Conservation (phyloP, 164 flowering plant species). For the Magnolia kwangsiensis region DNA sequence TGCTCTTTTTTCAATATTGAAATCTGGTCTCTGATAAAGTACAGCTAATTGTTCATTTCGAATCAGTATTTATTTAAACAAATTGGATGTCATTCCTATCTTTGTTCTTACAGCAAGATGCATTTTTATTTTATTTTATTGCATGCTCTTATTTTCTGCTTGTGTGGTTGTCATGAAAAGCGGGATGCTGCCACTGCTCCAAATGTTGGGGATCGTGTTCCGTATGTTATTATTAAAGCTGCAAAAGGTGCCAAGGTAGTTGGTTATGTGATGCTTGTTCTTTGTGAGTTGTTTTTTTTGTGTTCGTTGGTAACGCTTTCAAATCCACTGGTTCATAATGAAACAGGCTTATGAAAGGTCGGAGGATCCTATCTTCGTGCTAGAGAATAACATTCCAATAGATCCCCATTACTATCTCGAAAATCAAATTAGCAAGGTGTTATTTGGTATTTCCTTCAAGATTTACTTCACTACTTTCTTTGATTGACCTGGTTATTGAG, state of each 20-base stretch:
- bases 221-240: slow-evolving; percentile 94
- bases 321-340: slow-evolving; percentile 13
- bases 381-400: slow-evolving; percentile 94
- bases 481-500: background rate
- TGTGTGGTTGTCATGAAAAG: slow-evolving; percentile 37
- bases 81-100: background rate
- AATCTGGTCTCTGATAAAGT: background rate
- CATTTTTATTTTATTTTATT: background rate
- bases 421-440: slow-evolving; percentile 91
- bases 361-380: slow-evolving; percentile 96
- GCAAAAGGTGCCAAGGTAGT: slow-evolving; percentile 97
- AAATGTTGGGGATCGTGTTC: slow-evolving; percentile 97
- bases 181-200: slow-evolving; percentile 99
- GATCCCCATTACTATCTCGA: slow-evolving; percentile 92
- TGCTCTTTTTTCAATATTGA: background rate
- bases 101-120: background rate
- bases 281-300: background rate
- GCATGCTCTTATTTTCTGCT: background rate
- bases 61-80: too few relatives aligned
- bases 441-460: slow-evolving; percentile 7
- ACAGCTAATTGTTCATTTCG: background rate
- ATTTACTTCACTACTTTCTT: background rate
- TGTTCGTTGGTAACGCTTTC: slow-evolving; percentile 5
- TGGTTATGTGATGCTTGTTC: slow-evolving; percentile 3
- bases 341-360: slow-evolving; percentile 94